These are phyloP conservation scores for Narthecium ossifragum DNA, from an alignment of 106 monocot genomes.

Conservation along the genomic window DNA sequence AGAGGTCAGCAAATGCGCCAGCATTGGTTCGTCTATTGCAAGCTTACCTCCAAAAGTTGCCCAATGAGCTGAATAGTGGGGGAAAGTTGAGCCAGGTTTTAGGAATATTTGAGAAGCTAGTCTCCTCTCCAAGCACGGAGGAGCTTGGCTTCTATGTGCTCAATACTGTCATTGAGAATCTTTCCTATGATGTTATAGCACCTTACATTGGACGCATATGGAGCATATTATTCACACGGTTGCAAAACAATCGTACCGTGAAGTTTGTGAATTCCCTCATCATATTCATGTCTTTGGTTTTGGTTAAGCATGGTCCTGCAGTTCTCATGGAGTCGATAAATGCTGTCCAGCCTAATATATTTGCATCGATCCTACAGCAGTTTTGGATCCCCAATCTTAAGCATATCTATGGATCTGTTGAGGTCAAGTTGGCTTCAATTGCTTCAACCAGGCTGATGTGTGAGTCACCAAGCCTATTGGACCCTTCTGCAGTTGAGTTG, in stretches of 20 bases:
- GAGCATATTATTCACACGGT: conserved; percentile 50
- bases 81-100: conserved; percentile 70
- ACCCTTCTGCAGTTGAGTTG: conserved; percentile 44
- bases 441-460: conserved; percentile 86
- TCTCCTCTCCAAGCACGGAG: conserved; percentile 45
- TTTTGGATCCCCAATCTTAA: conserved; percentile 89
- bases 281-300: conserved; percentile 90
- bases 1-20: conserved; percentile 62
- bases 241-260: conserved; percentile 46
- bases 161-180: conserved; percentile 91
- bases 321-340: conserved; percentile 79
- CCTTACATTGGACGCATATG: conserved; percentile 65
- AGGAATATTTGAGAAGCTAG: conserved; percentile 58
- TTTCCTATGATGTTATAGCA: conserved; percentile 54
- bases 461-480: conserved; percentile 65
- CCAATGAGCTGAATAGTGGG: conserved; percentile 67
- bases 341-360: conserved; percentile 63
- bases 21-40: conserved; percentile 71
- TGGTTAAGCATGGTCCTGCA: conserved; percentile 69
- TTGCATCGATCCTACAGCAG: conserved; percentile 49
- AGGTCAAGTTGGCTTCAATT: conserved; percentile 73
- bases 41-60: conserved; percentile 83
- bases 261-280: conserved; percentile 77
- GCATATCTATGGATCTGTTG: conserved; percentile 64
- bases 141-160: conserved; percentile 82